These are phyloP conservation scores for Trichoderma afroharzianum DNA, from an alignment of 2,329 filamentous ascomycete species.

Conservation along the genomic window DNA sequence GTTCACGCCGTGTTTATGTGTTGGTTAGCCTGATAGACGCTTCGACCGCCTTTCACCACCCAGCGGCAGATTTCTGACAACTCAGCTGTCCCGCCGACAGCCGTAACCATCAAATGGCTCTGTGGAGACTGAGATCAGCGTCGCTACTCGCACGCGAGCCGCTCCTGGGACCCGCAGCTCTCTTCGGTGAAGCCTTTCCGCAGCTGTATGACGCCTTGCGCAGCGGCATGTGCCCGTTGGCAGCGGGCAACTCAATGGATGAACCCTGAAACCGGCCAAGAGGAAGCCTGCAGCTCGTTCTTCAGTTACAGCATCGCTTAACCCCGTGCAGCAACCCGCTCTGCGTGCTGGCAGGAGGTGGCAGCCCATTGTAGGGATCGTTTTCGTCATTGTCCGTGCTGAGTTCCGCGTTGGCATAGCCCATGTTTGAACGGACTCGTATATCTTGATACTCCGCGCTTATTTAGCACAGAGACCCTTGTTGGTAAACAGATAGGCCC, in stretches of 20 bases:
- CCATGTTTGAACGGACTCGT: not conserved
- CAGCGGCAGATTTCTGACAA: not conserved
- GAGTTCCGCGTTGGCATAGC: not conserved
- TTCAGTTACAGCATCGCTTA: not conserved
- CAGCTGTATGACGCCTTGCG: not conserved
- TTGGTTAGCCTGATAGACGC: not conserved
- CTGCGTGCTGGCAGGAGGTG: not conserved
- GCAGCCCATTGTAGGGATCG: not conserved
- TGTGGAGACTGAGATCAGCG: not conserved
- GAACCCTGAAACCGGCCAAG: slow-evolving; percentile 2
- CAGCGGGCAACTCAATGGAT: not conserved
- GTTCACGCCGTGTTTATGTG: not conserved
- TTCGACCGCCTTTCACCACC: not conserved
- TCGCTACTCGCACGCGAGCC: not conserved
- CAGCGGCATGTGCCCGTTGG: slow-evolving; percentile 1
- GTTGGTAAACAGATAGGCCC: not conserved
- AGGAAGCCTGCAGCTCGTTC: slow-evolving; percentile 1
- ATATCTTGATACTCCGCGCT: not conserved
- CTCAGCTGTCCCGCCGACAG: not conserved
- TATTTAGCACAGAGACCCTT: not conserved
- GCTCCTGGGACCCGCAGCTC: not conserved
- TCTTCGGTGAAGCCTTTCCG: not conserved
- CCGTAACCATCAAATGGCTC: not conserved
- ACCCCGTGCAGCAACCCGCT: not conserved
- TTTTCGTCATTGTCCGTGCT: not conserved